Conservation (phyloP, 169 alveolate species). For the Babesia divergens region DNA sequence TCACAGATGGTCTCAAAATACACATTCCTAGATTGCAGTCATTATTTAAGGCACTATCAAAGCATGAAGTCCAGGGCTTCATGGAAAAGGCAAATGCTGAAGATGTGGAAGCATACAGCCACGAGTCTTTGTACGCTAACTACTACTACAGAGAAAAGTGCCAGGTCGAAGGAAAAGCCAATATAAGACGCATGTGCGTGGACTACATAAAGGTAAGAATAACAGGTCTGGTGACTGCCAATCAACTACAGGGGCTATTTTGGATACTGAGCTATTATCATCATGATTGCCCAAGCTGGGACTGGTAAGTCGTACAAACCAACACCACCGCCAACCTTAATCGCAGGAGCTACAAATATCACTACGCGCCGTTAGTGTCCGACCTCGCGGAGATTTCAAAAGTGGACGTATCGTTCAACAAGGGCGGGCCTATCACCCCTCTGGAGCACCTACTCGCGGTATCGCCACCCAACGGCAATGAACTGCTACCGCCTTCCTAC, state of each 20-base stretch:
- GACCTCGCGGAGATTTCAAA: slow-evolving; percentile 51
- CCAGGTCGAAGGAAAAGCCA: slow-evolving; percentile 41
- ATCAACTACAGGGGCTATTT: slow-evolving; percentile 29
- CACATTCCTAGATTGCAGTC: slow-evolving; percentile 46
- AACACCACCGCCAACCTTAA: neutral
- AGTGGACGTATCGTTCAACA: slow-evolving; percentile 51
- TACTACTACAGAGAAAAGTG: slow-evolving; percentile 48
- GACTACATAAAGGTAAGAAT: slow-evolving; percentile 38
- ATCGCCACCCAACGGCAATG: slow-evolving; percentile 52
- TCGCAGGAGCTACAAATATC: slow-evolving; percentile 60
- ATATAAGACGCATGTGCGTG: slow-evolving; percentile 42
- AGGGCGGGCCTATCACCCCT: slow-evolving; percentile 68
- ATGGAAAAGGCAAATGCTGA: slow-evolving; percentile 35
- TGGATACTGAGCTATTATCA: slow-evolving; percentile 62
- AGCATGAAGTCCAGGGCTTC: slow-evolving; percentile 30
- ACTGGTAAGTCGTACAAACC: slow-evolving; percentile 25
- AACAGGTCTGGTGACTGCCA: neutral
- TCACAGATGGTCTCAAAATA: slow-evolving; percentile 40
- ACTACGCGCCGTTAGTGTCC: slow-evolving; percentile 64
- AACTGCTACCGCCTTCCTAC: slow-evolving; percentile 55
- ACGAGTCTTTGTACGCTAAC: slow-evolving; percentile 42
- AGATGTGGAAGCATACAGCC: slow-evolving; percentile 31
- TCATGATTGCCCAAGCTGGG: slow-evolving; percentile 63
- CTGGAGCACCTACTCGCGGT: slow-evolving; percentile 62
- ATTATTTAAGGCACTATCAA: slow-evolving; percentile 41